Evolutionary conservation across 2,329 filamentous ascomycete genomes (phyloP), one percentile per base, ranked within the genome.

Genomic region (Fusarium clavum): DNA sequence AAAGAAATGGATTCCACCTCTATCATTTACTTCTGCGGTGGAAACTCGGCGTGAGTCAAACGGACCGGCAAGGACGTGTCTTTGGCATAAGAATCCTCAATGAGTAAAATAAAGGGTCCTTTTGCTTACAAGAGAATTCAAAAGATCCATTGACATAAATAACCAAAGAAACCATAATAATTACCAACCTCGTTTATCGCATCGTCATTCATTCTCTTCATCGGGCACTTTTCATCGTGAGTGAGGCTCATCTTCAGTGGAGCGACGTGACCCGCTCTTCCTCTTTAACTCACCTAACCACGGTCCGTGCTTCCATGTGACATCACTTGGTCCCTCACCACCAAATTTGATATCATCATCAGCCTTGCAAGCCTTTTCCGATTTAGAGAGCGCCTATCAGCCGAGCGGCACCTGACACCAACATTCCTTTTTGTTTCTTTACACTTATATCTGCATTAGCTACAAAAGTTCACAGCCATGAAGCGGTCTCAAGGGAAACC

Each of bases 401-500:
- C 57, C 49, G 40, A 53, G 40, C 49, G 63, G 66, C 64, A 67
- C 59, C 56, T 52, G 38, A 62, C 64, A 58, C 46, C 30, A 61
- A 44, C 14, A 40, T 30, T 60, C 22, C 41, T 41, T 52, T 61
- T 55, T 45, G 49, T 60, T 53, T 27, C 47, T 13, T 24, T 24
- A 22, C 56, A 20, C 16, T 14, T 14, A 12, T 16, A 38, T 47
- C 16, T 51, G 5, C 18, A 27, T 38, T 51, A 18, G 6, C 20
- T 22, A 64, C 29, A 44, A 22, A 53, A 46, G 14, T 22, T 43
- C 24, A n/a, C 29, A 64, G 51, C 41, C 59, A 78, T 78, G 76
- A 78, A 78, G 68, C 72, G 73, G 66, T 66, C 71, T 57, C 74
- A 75, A 70, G 74, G 64, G 32, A 76, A 75, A 67, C 41, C 76